A percentile compares a stretch with the other conserved stretches of the same genome.
phyloP scores from a whole-genome alignment of 768 basidiomycete species.

The Termitomyces sp. region DNA sequence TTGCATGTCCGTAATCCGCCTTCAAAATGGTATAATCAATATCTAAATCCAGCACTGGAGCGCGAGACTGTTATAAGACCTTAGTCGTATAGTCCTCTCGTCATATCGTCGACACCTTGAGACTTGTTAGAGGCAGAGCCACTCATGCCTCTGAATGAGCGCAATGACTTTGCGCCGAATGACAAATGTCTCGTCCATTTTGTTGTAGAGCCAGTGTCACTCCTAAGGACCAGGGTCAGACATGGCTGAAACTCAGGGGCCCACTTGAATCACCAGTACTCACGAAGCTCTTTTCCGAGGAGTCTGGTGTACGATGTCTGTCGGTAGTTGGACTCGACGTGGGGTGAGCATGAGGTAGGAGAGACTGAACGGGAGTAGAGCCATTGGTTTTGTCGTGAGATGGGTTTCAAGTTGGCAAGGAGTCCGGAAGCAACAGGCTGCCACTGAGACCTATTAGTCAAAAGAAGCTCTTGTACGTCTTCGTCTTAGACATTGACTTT shows the following conservation, averaged over 20 bases:
- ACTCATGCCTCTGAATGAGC: constrained; percentile 12
- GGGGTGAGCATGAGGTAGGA: constrained; percentile 55
- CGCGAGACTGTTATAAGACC: neutral
- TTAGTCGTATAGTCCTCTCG: neutral
- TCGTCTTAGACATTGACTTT: neutral
- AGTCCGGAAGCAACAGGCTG: neutral
- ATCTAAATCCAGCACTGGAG: neutral
- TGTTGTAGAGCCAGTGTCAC: constrained; percentile 2
- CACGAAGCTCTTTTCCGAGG: constrained; percentile 14
- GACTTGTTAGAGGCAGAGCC: constrained; percentile 1
- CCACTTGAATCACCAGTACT: neutral
- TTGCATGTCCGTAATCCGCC: neutral
- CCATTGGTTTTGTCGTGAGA: constrained; percentile 8
- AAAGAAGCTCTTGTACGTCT: constrained; percentile 8
- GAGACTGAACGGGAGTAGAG: constrained; percentile 39
- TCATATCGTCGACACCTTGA: neutral
- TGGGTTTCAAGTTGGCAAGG: neutral
- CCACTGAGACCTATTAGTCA: constrained; percentile 5
- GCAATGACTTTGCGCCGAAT: constrained; percentile 22
- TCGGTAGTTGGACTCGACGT: constrained; percentile 47
- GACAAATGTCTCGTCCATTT: constrained; percentile 16
- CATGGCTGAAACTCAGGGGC: neutral
- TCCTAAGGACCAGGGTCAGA: constrained; percentile 5
- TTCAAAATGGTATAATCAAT: neutral
- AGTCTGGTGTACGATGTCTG: constrained; percentile 17